Evolutionary conservation across 352 stramenopile species (phyloP), one percentile per base, ranked within the genome.

Genomic region (Phytophthora cryptogea): DNA sequence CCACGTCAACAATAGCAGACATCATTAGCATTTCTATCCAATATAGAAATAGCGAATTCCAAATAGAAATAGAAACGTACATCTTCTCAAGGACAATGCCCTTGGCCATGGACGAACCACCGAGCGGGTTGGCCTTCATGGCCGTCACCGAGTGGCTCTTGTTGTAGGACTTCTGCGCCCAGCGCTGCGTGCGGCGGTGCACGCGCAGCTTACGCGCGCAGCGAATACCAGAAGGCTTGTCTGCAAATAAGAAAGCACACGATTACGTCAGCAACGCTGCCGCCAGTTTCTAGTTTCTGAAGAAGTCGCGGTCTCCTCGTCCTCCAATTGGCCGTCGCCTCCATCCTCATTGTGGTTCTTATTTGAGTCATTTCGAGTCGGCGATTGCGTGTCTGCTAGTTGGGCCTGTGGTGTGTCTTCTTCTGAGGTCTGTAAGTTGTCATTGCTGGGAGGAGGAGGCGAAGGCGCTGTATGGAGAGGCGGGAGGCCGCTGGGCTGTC

Each of bases 21-120:
- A 39, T 4, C 7, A 14, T 39, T 14, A 39, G 33, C 1, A n/a
- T 39, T 14, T 1, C 33, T 39, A 16, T 39, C 3, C 33, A 14
- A 5, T 6, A 2, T 11, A 41, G 20, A 23, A 23, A 23, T 23
- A 2, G 20, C 1, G 20, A 5, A 20, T 13, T 5, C 7, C 31
- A 8, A 36, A 4, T 36, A 39, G 7, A 39, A 40, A 2, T 4
- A 47, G 42, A 10, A 23, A 74, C 79, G 58, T 74, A 92, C 76
- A 99, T 99, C 92, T 99, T 99, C 82, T 99, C 98, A 41, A 99
- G 88, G 35, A 99, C 98, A 79, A 99, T 99, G 79, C 97, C 98
- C 93, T 99, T 99, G 70, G 97, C 96, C 97, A 99, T 99, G 66
- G 97, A 99, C 43, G 97, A 98, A 68, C 97, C 97, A 96, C 97